Base-by-base conservation (phyloP, 768 basidiomycete genomes). In the Suillus sp. region DNA sequence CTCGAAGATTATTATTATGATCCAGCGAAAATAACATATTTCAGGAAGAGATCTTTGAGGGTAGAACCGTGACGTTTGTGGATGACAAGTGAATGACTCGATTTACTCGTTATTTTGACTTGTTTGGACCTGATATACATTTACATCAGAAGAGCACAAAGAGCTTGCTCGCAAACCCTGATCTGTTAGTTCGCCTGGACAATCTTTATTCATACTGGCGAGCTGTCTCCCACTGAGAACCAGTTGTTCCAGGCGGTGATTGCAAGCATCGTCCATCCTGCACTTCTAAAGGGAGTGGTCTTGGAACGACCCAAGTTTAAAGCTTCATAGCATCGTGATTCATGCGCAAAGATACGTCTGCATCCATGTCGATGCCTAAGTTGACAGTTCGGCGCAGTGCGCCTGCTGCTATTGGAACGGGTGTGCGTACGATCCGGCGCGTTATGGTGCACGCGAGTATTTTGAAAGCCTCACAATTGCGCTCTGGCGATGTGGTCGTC, bases 401-500 rank as follows among this genome's bases (percentile, higher is more conserved):
- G 5, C 56, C 56, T 40, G 38, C 56, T 35, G 10, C 38, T 25
- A 30, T 38, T 30, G 56, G 27, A 27, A 30, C 7, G 5, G 38
- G 38, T 4, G 27, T 30, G 20, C 88, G 88, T 69, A 81, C 85
- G 61, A 80, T 81, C 35, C 82, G 86, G 68, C 88, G 89, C 68
- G 73, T 93, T 72, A 75, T 86, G 71, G 73, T 92, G 67, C 85
- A 88, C 70, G 75, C 83, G 60, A 89, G 91, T 55, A 70, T 79
- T 48, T 71, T 92, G 59, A 91, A 88, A 72, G 69, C 79, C 30
- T 72, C 83, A 37, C 91, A 85, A 75, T 70, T 89, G 10, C 84
- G 79, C 60, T 89, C 91, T 42, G 90, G 90, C 18, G 92, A 93
- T 72, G 77, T 88, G 37, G 75, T 92, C 59, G 84, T 82, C 65